phyloP scores from a whole-genome alignment of 208 protist species.

The Trypanosoma platydactyli region DNA sequence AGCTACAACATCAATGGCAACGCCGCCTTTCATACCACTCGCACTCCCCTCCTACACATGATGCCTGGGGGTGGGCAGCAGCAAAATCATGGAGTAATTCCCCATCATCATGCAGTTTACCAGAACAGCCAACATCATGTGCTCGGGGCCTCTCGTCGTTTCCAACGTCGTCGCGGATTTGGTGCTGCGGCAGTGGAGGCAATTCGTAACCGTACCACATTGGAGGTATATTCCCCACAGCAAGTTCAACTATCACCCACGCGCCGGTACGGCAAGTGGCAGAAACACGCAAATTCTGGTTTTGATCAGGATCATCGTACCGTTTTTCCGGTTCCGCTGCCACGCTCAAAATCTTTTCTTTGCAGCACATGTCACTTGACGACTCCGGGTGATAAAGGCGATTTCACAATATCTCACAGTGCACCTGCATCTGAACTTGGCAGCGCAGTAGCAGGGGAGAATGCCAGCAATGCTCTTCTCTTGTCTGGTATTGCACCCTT shows the following conservation, averaged over 20 bases:
- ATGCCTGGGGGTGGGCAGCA: not conserved
- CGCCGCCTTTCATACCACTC: not conserved
- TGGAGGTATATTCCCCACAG: not conserved
- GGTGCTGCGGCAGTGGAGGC: slow-evolving; percentile 31
- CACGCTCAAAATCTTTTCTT: slow-evolving; percentile 4
- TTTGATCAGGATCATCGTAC: slow-evolving; percentile 2
- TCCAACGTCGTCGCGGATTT: slow-evolving; percentile 16
- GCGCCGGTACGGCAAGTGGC: not conserved
- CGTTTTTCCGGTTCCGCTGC: slow-evolving; percentile 17
- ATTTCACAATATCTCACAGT: not conserved
- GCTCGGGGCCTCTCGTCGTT: slow-evolving; percentile 4
- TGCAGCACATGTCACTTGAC: not conserved
- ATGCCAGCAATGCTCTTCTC: not conserved
- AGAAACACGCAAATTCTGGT: not conserved
- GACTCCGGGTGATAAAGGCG: slow-evolving; percentile 12
- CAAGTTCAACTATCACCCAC: not conserved
- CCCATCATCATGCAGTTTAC: not conserved
- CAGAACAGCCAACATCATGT: slow-evolving; percentile 5
- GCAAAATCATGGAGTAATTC: slow-evolving; percentile 8
- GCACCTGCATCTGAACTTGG: slow-evolving; percentile 1
- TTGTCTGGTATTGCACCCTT: slow-evolving; percentile 54
- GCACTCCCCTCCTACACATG: not conserved
- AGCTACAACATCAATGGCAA: not conserved
- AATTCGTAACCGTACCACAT: slow-evolving; percentile 15
- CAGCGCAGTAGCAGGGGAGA: not conserved